phyloP scores from a whole-genome alignment of 1,284 basidiomycete species.

The Sporisorium sorghi region DNA sequence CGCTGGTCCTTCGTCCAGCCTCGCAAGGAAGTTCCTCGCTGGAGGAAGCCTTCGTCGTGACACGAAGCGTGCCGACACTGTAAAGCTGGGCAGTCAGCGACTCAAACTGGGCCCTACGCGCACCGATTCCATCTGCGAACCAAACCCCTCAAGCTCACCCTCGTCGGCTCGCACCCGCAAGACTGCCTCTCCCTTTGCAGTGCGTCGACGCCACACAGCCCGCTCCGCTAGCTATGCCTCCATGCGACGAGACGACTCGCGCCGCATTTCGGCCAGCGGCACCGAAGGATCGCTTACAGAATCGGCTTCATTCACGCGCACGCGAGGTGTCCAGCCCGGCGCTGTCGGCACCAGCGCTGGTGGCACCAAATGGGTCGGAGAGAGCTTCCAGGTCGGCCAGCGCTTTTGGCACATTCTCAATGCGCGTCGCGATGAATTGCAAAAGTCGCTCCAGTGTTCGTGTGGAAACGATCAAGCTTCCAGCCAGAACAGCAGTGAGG shows the following conservation, averaged over 20 bases:
- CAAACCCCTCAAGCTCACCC: constrained; percentile 9
- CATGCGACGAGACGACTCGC: constrained; percentile 11
- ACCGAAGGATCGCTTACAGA: constrained; percentile 26
- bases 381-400: constrained; percentile 61
- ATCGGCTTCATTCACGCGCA: background rate
- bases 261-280: constrained; percentile 18
- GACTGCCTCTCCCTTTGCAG: constrained; percentile 33
- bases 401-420: constrained; percentile 58
- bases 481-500: background rate
- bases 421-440: constrained; percentile 33
- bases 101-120: constrained; percentile 6
- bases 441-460: constrained; percentile 24
- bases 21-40: constrained; percentile 33
- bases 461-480: constrained; percentile 6
- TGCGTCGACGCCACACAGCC: constrained; percentile 15
- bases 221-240: constrained; percentile 38
- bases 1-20: constrained; percentile 28
- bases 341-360: constrained; percentile 62
- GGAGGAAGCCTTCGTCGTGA: constrained; percentile 29
- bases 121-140: constrained; percentile 12
- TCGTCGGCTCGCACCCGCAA: constrained; percentile 22
- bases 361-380: constrained; percentile 65
- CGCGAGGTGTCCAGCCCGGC: constrained; percentile 43
- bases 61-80: constrained; percentile 15
- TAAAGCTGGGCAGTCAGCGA: constrained; percentile 15